Evolutionary conservation across 257 asterid species (phyloP).

Genomic region (Capsicum baccatum): DNA sequence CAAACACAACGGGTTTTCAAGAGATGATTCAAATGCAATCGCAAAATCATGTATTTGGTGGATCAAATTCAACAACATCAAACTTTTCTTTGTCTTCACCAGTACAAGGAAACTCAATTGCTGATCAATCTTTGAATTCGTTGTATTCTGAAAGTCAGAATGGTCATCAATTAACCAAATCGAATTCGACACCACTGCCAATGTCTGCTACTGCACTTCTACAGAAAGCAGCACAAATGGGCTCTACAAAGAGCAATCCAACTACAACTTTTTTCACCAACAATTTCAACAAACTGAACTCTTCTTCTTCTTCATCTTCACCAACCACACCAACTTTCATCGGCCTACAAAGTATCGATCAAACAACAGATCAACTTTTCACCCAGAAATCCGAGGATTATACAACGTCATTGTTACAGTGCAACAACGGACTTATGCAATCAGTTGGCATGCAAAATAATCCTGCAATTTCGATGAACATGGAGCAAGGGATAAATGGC

Average conservation of each 20-base stretch:
- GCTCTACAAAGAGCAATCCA: constrained; percentile 62
- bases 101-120: constrained; percentile 12
- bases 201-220: constrained; percentile 95
- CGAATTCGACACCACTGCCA: constrained; percentile 34
- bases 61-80: constrained; percentile 33
- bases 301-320: constrained; percentile 49
- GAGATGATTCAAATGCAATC: constrained; percentile 45
- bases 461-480: neutral
- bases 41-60: constrained; percentile 35
- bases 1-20: constrained; percentile 36
- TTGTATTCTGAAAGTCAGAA: constrained; percentile 44
- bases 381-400: constrained; percentile 42
- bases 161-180: constrained; percentile 26
- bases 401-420: neutral
- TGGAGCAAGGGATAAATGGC: neutral
- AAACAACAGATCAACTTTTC: constrained; percentile 51
- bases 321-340: constrained; percentile 27
- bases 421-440: neutral
- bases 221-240: constrained; percentile 90
- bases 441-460: constrained; percentile 5
- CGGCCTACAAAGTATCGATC: constrained; percentile 39
- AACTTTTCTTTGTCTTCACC: constrained; percentile 34
- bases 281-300: constrained; percentile 56
- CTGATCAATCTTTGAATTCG: constrained; percentile 51
- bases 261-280: constrained; percentile 45